Evolutionary conservation across 495 filamentous ascomycete genomes (phyloP).

Genomic region (Venustampulla echinocandica): DNA sequence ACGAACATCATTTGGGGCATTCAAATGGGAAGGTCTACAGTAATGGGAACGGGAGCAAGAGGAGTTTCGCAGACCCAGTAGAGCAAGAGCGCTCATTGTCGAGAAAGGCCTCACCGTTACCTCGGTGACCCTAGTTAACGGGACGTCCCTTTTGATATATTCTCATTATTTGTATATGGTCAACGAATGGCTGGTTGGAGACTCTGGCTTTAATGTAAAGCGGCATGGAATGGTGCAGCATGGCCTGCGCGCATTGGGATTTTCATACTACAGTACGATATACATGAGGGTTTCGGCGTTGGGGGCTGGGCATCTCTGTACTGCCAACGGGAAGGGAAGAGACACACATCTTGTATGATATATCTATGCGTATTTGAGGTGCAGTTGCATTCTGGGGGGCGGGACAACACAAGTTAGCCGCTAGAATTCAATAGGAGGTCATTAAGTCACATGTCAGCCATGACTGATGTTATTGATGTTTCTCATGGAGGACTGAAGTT

Average conservation of each 20-base stretch:
- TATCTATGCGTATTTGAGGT: too few species aligned
- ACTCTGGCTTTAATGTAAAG: neutral
- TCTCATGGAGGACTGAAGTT: too few species aligned
- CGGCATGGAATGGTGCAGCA: slow-evolving; percentile 6
- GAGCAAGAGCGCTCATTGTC: slow-evolving; percentile 5
- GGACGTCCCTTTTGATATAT: neutral
- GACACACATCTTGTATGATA: slow-evolving; percentile 14
- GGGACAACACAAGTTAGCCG: too few species aligned
- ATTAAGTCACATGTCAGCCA: too few species aligned
- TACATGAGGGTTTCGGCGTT: slow-evolving; percentile 21
- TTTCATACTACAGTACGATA: slow-evolving; percentile 8
- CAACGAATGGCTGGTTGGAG: neutral
- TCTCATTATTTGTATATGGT: slow-evolving; percentile 19
- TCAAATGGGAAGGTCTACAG: slow-evolving; percentile 1
- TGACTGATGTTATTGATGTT: too few species aligned
- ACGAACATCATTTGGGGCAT: slow-evolving; percentile 29
- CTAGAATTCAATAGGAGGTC: too few species aligned
- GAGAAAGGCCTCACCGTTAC: slow-evolving; percentile 8
- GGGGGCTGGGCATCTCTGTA: slow-evolving; percentile 4
- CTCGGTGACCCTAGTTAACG: slow-evolving; percentile 9
- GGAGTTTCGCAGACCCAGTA: slow-evolving; percentile 17
- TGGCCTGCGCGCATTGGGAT: slow-evolving; percentile 12
- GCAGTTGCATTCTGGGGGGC: too few species aligned
- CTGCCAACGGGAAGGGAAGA: neutral
- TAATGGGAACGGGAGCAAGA: slow-evolving; percentile 16